Evolutionary conservation across 208 protist species (phyloP).

Genomic region (Leishmania turanica): DNA sequence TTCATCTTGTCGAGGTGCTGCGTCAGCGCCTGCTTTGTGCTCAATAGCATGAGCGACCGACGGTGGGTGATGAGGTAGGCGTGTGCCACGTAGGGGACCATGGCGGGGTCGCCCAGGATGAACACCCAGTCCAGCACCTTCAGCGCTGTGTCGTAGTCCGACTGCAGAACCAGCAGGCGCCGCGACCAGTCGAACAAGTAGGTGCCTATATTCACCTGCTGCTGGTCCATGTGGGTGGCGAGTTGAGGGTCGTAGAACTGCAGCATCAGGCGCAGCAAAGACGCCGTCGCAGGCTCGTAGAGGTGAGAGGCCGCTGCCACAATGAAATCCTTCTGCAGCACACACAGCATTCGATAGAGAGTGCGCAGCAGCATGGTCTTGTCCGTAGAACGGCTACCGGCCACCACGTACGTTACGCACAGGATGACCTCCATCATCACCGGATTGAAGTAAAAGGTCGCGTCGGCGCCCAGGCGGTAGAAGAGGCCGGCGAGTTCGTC

Average conservation of each 20-base stretch:
- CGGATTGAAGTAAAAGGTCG: slow-evolving; percentile 48
- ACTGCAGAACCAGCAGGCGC: slow-evolving; percentile 53
- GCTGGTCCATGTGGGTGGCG: slow-evolving; percentile 80
- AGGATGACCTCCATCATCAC: slow-evolving; percentile 48
- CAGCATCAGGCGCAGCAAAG: slow-evolving; percentile 81
- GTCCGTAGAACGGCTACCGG: slow-evolving; percentile 15
- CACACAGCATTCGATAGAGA: slow-evolving; percentile 27
- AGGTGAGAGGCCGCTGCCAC: slow-evolving; percentile 39
- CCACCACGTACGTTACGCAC: slow-evolving; percentile 43
- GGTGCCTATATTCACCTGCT: slow-evolving; percentile 56
- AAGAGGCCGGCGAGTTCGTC: slow-evolving; percentile 36
- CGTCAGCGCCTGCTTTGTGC: slow-evolving; percentile 39
- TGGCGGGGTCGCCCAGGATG: slow-evolving; percentile 62
- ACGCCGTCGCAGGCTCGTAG: slow-evolving; percentile 37
- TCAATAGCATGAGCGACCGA: slow-evolving; percentile 40
- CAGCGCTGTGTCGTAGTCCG: slow-evolving; percentile 42
- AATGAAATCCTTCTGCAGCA: slow-evolving; percentile 46
- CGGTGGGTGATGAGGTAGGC: slow-evolving; percentile 70
- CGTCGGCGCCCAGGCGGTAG: slow-evolving; percentile 38
- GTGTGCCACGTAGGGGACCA: slow-evolving; percentile 74
- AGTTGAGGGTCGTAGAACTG: slow-evolving; percentile 92
- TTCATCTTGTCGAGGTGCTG: slow-evolving; percentile 25
- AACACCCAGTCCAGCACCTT: slow-evolving; percentile 80
- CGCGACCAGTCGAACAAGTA: slow-evolving; percentile 66
- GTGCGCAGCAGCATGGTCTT: slow-evolving; percentile 21